Evolutionary conservation across 768 basidiomycete species (phyloP), one percentile per base, ranked within the genome.

Genomic region (Suillus tomentosus): DNA sequence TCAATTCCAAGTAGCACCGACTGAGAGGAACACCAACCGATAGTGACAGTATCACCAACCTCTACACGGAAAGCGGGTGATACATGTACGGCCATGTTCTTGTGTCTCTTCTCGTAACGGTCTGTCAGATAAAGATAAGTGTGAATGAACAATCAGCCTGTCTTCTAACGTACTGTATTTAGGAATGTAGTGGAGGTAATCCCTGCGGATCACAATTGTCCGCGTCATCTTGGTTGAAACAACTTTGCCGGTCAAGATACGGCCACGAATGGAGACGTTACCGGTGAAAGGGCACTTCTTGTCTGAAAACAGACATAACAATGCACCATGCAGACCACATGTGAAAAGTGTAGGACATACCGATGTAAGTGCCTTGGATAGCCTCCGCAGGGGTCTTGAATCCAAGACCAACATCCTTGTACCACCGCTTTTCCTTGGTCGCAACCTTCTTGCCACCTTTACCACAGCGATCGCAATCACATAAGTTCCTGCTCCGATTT

Each of bases 231-330:
- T 99, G 55, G 96, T 97, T 61, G 96, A 99, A 66, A 98, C 84
- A 67, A 99, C 96, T 79, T 94, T 94, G 78, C 97, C 97, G 58
- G 95, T 96, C 67, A 99, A 83, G 81, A 99, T 99, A 73, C 97
- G 96, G 62, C 97, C 97, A 76, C 97, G 96, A 78, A 99, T 99
- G 63, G 97, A 99, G 73, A 99, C 83, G 70, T 95, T 84, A 68
- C 96, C 93, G 69, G 94, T 96, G 86, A 98, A 99, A 34, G 97
- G 97, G 84, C 97, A 99, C 82, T 99, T 99, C 86, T 99, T 99
- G 87, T 99, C 97, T 95, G 72, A 39, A 43, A 56, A 54, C 34
- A 37, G 39, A 58, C 17, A 58, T 42, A 31, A 42, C 27, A 2
- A 19, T 58, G 17, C 31, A 31, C 11, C 27, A 40, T 42, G 17